These are phyloP conservation scores for Linnemannia hyalina DNA, from an alignment of 192 early-diverging fungal genomes.

Conservation along the genomic window DNA sequence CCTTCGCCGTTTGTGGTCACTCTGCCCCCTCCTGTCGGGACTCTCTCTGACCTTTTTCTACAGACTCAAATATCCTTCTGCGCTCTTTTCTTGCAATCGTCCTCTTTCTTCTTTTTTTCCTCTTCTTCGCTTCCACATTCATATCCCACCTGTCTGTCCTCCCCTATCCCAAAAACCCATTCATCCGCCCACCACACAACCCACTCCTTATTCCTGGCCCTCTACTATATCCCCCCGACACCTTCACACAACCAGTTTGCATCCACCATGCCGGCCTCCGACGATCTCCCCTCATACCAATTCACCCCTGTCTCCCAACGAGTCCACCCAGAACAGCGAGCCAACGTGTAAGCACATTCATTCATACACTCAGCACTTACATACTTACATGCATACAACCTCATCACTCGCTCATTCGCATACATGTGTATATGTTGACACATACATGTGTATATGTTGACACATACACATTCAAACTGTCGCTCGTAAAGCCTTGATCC, in stretches of 20 bases:
- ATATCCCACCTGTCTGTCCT: no score
- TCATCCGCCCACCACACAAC: conserved; percentile 10
- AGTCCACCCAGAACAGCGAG: conserved; percentile 61
- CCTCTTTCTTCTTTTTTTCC: no score
- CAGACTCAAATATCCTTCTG: neutral
- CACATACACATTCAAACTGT: neutral
- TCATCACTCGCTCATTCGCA: neutral
- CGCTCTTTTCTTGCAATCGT: no score
- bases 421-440: neutral
- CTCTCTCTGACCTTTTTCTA: no score
- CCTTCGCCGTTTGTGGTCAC: neutral
- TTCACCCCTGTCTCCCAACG: conserved; percentile 57
- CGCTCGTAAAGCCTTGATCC: neutral
- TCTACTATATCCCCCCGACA: neutral
- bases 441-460: neutral
- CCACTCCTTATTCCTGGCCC: conserved; percentile 39
- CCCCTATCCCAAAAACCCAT: no score
- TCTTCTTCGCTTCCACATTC: no score
- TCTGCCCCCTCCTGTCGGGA: neutral
- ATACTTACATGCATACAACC: neutral
- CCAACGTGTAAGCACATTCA: conserved; percentile 44
- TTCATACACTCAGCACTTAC: conserved; percentile 11
- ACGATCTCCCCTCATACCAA: conserved; percentile 49
- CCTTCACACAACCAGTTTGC: neutral
- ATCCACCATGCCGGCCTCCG: conserved; percentile 40